A percentile compares a stretch with the other conserved stretches of the same genome.
Conservation (phyloP, 1,284 basidiomycete genomes). For the Ustilago xerochloae region DNA sequence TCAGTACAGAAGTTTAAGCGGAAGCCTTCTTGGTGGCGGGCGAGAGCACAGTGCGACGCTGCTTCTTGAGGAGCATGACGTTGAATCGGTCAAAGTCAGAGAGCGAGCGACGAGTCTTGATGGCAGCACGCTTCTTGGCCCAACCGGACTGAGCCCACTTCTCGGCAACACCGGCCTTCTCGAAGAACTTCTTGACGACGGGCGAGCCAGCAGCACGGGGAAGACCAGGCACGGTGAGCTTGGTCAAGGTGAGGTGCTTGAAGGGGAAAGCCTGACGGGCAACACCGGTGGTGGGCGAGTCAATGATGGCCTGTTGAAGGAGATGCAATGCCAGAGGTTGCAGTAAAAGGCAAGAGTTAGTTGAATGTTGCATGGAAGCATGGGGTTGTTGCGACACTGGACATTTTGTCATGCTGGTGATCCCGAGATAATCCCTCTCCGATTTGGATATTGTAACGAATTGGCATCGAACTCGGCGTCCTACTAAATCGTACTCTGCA, state of each 20-base stretch:
- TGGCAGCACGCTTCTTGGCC: slow-evolving; percentile 88
- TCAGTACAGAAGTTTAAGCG: too few species aligned
- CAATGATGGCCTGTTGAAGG: slow-evolving; percentile 89
- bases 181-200: slow-evolving; percentile 85
- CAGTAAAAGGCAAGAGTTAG: slow-evolving; percentile 10
- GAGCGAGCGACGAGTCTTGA: slow-evolving; percentile 79
- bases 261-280: slow-evolving; percentile 91
- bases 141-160: slow-evolving; percentile 84
- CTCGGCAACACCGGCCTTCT: slow-evolving; percentile 80
- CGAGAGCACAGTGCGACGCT: slow-evolving; percentile 70
- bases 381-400: slow-evolving; percentile 1
- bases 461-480: too few species aligned
- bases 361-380: slow-evolving; percentile 9
- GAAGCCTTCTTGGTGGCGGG: slow-evolving; percentile 61
- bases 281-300: slow-evolving; percentile 89
- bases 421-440: background rate
- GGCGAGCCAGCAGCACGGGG: slow-evolving; percentile 88
- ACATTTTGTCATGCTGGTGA: background rate
- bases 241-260: slow-evolving; percentile 92
- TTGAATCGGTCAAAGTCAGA: slow-evolving; percentile 91
- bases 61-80: slow-evolving; percentile 73
- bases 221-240: slow-evolving; percentile 83
- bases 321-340: background rate
- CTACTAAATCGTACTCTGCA: too few species aligned
- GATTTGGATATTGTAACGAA: background rate